These are phyloP conservation scores for Ceratobasidium papillatum DNA, from an alignment of 1,284 basidiomycete species.

Conservation along the genomic window DNA sequence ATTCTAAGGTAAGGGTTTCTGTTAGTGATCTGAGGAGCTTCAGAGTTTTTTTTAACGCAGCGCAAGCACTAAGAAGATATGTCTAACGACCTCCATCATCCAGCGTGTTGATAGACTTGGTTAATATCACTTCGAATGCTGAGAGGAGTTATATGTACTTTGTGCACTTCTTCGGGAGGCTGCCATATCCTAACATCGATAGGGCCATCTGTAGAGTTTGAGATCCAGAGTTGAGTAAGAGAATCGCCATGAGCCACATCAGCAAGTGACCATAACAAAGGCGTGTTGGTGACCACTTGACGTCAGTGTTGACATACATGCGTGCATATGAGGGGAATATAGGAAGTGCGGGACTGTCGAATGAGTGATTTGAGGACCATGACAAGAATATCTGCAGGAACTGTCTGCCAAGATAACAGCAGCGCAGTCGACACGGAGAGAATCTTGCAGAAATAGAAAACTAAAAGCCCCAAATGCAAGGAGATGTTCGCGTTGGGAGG, in stretches of 20 bases:
- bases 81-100: not conserved
- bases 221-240: slow-evolving; percentile 8
- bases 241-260: not conserved
- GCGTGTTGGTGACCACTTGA: not conserved
- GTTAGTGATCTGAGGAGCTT: not conserved
- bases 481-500: no score
- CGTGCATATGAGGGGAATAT: not conserved
- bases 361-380: not conserved
- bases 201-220: not conserved
- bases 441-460: no score
- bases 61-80: not conserved
- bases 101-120: not conserved
- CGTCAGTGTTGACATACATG: slow-evolving; percentile 18
- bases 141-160: not conserved
- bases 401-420: not conserved
- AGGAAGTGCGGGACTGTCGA: not conserved
- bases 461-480: no score
- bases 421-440: no score
- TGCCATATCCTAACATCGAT: not conserved
- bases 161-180: not conserved
- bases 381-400: not conserved
- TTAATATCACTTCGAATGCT: not conserved
- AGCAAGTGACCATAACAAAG: not conserved
- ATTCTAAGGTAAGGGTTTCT: not conserved
- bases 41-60: not conserved